Percentiles rank a stretch among this genome's conserved stretches.
These are phyloP conservation scores for Isatis tinctoria DNA, from an alignment of 345 rosid genomes.

Conservation along the genomic window DNA sequence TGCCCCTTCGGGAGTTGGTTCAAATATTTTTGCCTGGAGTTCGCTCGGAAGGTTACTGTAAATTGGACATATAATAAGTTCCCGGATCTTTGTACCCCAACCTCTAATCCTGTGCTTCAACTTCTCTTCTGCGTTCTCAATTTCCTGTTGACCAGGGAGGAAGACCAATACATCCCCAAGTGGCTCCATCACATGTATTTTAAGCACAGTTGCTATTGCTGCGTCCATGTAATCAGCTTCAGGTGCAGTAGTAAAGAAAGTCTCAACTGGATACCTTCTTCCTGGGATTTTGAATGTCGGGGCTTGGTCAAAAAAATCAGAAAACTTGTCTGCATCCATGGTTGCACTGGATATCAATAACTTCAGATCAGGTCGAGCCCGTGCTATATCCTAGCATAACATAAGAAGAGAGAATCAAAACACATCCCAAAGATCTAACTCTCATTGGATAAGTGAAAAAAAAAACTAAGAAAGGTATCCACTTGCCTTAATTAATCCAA, in stretches of 20 bases:
- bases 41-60: slow-evolving; percentile 87
- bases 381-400: slow-evolving; percentile 56
- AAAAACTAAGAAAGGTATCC: background rate
- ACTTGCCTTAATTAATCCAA: slow-evolving; percentile 79
- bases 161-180: slow-evolving; percentile 79
- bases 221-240: slow-evolving; percentile 94
- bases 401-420: slow-evolving; percentile 9
- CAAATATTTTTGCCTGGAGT: slow-evolving; percentile 83
- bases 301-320: slow-evolving; percentile 77
- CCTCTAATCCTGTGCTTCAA: slow-evolving; percentile 73
- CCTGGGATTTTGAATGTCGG: slow-evolving; percentile 87
- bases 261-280: slow-evolving; percentile 80
- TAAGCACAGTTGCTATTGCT: slow-evolving; percentile 70
- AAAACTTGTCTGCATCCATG: slow-evolving; percentile 85
- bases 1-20: slow-evolving; percentile 83
- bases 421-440: background rate
- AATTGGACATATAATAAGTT: slow-evolving; percentile 78
- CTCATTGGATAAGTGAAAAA: background rate
- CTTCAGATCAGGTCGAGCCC: slow-evolving; percentile 68
- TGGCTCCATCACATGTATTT: slow-evolving; percentile 60
- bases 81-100: slow-evolving; percentile 76
- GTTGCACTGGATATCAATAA: slow-evolving; percentile 24
- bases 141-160: slow-evolving; percentile 86
- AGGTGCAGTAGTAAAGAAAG: slow-evolving; percentile 71
- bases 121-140: slow-evolving; percentile 78